These are phyloP conservation scores for Aphanomyces euteiches DNA, from an alignment of 352 stramenopile genomes.

Conservation along the genomic window DNA sequence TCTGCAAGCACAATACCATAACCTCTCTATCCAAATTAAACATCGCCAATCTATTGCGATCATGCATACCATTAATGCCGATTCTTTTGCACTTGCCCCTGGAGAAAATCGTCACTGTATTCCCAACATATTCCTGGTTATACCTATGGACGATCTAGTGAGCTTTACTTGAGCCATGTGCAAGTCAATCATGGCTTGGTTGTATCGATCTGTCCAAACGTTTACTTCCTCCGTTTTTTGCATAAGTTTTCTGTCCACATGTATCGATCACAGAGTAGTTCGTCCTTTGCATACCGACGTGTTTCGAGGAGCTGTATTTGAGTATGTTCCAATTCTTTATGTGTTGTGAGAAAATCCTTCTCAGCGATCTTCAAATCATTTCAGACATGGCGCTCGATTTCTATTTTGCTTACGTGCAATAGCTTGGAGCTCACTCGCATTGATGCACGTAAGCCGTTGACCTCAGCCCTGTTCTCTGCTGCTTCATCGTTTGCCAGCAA, in stretches of 20 bases:
- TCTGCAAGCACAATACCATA: slow-evolving; percentile 29
- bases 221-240: slow-evolving; percentile 41
- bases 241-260: slow-evolving; percentile 34
- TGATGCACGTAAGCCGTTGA: slow-evolving; percentile 58
- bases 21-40: slow-evolving; percentile 9
- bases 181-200: slow-evolving; percentile 82
- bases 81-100: slow-evolving; percentile 68
- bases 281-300: slow-evolving; percentile 44
- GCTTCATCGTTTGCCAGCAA: slow-evolving; percentile 48
- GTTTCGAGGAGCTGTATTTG: slow-evolving; percentile 63
- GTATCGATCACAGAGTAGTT: slow-evolving; percentile 37
- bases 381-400: neutral
- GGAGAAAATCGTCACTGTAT: neutral
- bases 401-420: slow-evolving; percentile 44
- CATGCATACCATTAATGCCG: slow-evolving; percentile 45
- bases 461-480: slow-evolving; percentile 63
- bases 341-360: slow-evolving; percentile 62
- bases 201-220: slow-evolving; percentile 74
- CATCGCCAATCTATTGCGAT: slow-evolving; percentile 11
- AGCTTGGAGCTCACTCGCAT: slow-evolving; percentile 65
- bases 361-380: slow-evolving; percentile 51
- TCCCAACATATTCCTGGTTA: neutral
- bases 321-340: slow-evolving; percentile 60
- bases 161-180: slow-evolving; percentile 69
- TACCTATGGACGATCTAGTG: slow-evolving; percentile 59